A percentile compares a stretch with the other conserved stretches of the same genome.
Conservation (phyloP, 2,329 filamentous ascomycete species). For the Chaetomiaceae sp. region DNA sequence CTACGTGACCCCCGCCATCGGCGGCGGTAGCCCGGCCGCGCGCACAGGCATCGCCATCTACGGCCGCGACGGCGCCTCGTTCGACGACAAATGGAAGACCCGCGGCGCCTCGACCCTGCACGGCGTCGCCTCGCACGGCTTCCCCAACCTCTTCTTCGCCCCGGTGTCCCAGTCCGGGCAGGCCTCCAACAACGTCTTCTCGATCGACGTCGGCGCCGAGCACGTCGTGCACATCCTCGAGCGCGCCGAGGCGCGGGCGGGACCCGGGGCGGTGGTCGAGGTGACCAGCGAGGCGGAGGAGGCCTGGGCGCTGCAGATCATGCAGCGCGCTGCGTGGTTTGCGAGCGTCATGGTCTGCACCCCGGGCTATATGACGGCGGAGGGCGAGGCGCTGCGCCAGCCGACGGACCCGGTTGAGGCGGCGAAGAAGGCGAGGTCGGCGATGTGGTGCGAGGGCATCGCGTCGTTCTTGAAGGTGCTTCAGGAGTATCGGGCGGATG, state of each 20-base stretch:
- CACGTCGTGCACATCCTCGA: constrained; percentile 38
- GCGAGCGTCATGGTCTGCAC: constrained; percentile 42
- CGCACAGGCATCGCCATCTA: constrained; percentile 28
- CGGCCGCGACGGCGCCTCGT: constrained; percentile 38
- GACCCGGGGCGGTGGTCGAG: constrained; percentile 34
- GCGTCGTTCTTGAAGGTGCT: constrained; percentile 24
- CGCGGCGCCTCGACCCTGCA: constrained; percentile 45
- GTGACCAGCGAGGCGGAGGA: constrained; percentile 41
- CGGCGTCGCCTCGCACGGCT: constrained; percentile 41
- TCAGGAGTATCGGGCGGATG: constrained; percentile 17
- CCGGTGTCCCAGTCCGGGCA: constrained; percentile 37
- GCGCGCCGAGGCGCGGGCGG: constrained; percentile 23
- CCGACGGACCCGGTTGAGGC: constrained; percentile 25
- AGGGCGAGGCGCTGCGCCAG: constrained; percentile 30
- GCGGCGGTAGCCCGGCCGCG: constrained; percentile 17
- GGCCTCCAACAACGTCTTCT: constrained; percentile 34
- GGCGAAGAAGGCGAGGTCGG: constrained; percentile 27
- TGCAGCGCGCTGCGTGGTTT: constrained; percentile 35
- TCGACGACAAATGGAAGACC: constrained; percentile 39
- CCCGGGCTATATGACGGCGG: constrained; percentile 47
- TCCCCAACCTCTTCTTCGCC: constrained; percentile 50
- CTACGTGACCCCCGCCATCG: constrained; percentile 28
- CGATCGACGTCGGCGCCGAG: constrained; percentile 30
- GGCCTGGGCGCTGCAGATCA: constrained; percentile 38
- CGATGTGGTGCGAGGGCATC: constrained; percentile 26